phyloP scores from a whole-genome alignment of 805 yeast genomes.

The Lachancea thermotolerans region DNA sequence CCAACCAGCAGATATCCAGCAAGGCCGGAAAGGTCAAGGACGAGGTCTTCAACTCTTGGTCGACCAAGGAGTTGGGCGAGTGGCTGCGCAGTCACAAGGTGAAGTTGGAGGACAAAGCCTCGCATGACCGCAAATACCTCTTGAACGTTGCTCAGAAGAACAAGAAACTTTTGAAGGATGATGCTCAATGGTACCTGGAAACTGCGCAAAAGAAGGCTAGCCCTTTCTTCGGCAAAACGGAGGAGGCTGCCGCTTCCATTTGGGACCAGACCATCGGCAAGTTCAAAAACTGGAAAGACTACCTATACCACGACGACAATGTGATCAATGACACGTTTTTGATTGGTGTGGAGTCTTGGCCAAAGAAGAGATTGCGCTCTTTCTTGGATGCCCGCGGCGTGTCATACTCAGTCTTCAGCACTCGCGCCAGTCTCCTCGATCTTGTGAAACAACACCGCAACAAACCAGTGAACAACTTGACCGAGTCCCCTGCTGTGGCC shows the following conservation, averaged over 20 bases:
- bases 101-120: conserved; percentile 31
- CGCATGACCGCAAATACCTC: conserved; percentile 32
- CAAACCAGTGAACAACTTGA: conserved; percentile 30
- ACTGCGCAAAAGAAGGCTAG: conserved; percentile 27
- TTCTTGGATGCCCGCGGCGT: conserved; percentile 39
- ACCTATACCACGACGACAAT: conserved; percentile 24
- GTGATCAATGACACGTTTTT: conserved; percentile 41
- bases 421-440: conserved; percentile 35
- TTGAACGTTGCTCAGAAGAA: conserved; percentile 32
- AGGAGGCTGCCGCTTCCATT: conserved; percentile 21
- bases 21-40: conserved; percentile 37
- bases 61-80: conserved; percentile 45
- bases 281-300: conserved; percentile 15
- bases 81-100: conserved; percentile 47
- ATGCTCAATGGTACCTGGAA: conserved; percentile 34
- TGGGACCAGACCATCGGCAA: conserved; percentile 20
- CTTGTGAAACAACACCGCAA: conserved; percentile 36
- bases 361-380: conserved; percentile 37
- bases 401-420: conserved; percentile 34
- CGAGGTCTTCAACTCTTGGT: conserved; percentile 45
- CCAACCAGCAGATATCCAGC: conserved; percentile 33
- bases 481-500: conserved; percentile 17
- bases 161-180: conserved; percentile 33
- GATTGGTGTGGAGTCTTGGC: conserved; percentile 42
- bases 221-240: conserved; percentile 34